Percentiles rank a stretch among this genome's conserved stretches.
Evolutionary conservation across 2,329 filamentous ascomycete genomes (phyloP).

Genomic region (Neonectria ditissima): DNA sequence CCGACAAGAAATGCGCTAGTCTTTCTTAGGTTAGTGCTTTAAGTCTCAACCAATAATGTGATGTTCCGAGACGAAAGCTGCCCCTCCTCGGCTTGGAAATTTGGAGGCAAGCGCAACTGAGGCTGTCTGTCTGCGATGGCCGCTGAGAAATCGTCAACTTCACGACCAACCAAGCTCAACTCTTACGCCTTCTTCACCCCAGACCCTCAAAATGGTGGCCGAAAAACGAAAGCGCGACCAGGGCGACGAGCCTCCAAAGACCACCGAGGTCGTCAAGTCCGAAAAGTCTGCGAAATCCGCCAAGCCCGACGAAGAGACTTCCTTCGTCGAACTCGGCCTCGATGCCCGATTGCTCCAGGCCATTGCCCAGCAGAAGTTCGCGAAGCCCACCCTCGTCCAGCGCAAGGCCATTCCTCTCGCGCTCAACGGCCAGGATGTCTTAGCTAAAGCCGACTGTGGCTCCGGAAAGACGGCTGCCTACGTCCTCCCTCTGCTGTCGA

Average conservation of each 20-base stretch:
- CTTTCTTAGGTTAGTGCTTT: background rate
- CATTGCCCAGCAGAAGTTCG: conserved; percentile 85
- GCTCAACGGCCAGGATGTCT: conserved; percentile 86
- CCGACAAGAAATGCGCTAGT: conserved; percentile 7
- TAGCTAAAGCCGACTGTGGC: conserved; percentile 93
- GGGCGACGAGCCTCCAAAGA: conserved; percentile 61
- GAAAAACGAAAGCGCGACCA: conserved; percentile 71
- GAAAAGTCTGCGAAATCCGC: conserved; percentile 42
- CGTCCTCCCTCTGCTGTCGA: conserved; percentile 87
- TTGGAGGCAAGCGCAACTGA: conserved; percentile 40
- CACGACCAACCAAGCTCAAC: conserved; percentile 15
- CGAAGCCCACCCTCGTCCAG: conserved; percentile 89
- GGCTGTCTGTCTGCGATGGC: conserved; percentile 32
- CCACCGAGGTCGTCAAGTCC: conserved; percentile 42
- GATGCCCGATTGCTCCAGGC: conserved; percentile 89
- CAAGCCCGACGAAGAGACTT: conserved; percentile 53
- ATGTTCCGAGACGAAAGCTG: conserved; percentile 31
- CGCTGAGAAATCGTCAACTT: conserved; percentile 39
- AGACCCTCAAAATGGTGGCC: conserved; percentile 34
- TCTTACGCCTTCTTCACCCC: conserved; percentile 18
- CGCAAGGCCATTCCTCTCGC: conserved; percentile 88
- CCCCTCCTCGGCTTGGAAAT: conserved; percentile 44
- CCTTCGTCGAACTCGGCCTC: conserved; percentile 82
- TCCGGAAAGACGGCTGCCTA: conserved; percentile 99
- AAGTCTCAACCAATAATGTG: conserved; percentile 15